Conservation (phyloP, 192 early-diverging fungal species). For the Endogone sp. region DNA sequence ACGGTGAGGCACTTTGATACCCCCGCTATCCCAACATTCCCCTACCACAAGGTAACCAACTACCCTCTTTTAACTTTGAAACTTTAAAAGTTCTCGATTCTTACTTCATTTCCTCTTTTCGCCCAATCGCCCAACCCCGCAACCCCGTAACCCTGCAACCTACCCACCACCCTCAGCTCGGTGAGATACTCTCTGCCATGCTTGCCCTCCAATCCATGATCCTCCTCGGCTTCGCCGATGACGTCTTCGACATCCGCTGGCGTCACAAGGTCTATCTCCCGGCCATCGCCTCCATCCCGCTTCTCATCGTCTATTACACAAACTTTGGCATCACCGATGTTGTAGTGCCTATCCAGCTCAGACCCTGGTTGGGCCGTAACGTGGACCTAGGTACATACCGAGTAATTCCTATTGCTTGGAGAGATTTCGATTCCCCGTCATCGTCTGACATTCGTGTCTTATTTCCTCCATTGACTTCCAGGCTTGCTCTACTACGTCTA, state of each 20-base stretch:
- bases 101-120: neutral
- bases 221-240: conserved; percentile 97
- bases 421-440: too few relatives aligned
- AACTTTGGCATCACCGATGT: conserved; percentile 87
- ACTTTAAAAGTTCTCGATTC: neutral
- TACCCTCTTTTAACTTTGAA: neutral
- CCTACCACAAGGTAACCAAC: conserved; percentile 60
- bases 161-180: conserved; percentile 69
- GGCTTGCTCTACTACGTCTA: conserved; percentile 90
- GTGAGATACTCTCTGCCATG: conserved; percentile 87
- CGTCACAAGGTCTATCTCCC: conserved; percentile 94
- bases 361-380: conserved; percentile 63
- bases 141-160: neutral
- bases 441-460: neutral
- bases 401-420: neutral
- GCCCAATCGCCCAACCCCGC: too few relatives aligned
- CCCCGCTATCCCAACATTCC: conserved; percentile 51
- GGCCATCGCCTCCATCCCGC: conserved; percentile 85
- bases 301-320: conserved; percentile 92
- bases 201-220: conserved; percentile 95
- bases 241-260: conserved; percentile 96
- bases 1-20: conserved; percentile 31
- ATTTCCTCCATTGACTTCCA: conserved; percentile 15
- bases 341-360: conserved; percentile 79
- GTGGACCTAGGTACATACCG: conserved; percentile 72